phyloP scores from a whole-genome alignment of 2,329 filamentous ascomycete species.

The Elsinoe batatas region DNA sequence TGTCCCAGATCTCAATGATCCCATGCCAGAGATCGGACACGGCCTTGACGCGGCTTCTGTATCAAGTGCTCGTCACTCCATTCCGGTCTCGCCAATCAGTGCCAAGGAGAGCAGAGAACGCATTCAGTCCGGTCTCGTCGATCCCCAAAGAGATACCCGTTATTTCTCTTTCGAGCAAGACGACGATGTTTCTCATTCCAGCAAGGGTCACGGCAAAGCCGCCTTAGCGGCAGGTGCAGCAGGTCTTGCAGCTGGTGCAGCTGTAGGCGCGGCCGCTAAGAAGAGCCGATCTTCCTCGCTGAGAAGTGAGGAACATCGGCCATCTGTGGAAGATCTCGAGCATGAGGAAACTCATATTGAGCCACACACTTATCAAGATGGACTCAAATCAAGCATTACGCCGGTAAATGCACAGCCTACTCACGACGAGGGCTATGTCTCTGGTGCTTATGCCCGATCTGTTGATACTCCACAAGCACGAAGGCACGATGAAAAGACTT shows the following conservation, averaged over 20 bases:
- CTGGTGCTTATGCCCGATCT: slow-evolving; percentile 17
- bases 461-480: slow-evolving; percentile 5
- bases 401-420: slow-evolving; percentile 12
- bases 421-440: slow-evolving; percentile 17
- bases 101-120: slow-evolving; percentile 1
- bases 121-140: not conserved
- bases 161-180: slow-evolving; percentile 9
- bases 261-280: slow-evolving; percentile 11
- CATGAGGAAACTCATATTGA: slow-evolving; percentile 8
- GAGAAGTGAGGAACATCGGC: not conserved
- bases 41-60: slow-evolving; percentile 50
- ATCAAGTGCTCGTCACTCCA: slow-evolving; percentile 51
- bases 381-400: slow-evolving; percentile 8
- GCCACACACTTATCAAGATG: slow-evolving; percentile 13
- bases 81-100: slow-evolving; percentile 40
- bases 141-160: not conserved
- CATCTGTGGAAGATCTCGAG: slow-evolving; percentile 12
- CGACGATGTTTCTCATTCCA: slow-evolving; percentile 8
- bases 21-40: slow-evolving; percentile 69
- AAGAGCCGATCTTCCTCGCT: not conserved
- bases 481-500: not conserved
- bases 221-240: slow-evolving; percentile 36
- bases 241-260: slow-evolving; percentile 22
- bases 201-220: slow-evolving; percentile 9
- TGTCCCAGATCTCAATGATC: slow-evolving; percentile 57